Conservation (phyloP, 2,329 filamentous ascomycete genomes). For the Dactylellina parvicollis region DNA sequence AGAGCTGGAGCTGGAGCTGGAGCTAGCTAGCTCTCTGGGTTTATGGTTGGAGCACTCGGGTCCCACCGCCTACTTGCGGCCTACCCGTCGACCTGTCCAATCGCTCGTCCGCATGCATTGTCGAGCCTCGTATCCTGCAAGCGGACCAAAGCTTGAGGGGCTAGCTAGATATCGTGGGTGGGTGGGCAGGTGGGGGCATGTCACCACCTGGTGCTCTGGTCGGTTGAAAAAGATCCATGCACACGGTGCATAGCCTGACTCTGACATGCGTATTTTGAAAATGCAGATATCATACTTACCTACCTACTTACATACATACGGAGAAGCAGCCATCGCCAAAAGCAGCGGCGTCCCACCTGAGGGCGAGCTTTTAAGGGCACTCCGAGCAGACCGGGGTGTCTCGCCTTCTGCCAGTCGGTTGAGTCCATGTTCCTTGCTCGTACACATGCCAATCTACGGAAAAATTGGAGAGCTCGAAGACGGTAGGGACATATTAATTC, state of each 20-base stretch:
- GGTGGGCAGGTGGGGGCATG: slow-evolving; percentile 31
- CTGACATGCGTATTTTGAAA: slow-evolving; percentile 51
- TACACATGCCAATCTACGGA: slow-evolving; percentile 46
- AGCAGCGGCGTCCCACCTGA: slow-evolving; percentile 37
- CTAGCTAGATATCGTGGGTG: slow-evolving; percentile 9
- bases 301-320: neutral
- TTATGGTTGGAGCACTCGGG: slow-evolving; percentile 47
- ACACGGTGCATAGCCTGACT: slow-evolving; percentile 46
- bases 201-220: neutral
- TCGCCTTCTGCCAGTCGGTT: slow-evolving; percentile 44
- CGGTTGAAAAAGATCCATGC: slow-evolving; percentile 45
- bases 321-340: slow-evolving; percentile 30
- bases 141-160: slow-evolving; percentile 1
- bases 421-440: slow-evolving; percentile 17
- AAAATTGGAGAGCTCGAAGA: slow-evolving; percentile 51
- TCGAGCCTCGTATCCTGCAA: slow-evolving; percentile 42
- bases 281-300: slow-evolving; percentile 24
- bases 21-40: too few species aligned
- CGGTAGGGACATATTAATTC: slow-evolving; percentile 23
- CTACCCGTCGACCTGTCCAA: slow-evolving; percentile 28
- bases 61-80: slow-evolving; percentile 51
- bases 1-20: too few species aligned
- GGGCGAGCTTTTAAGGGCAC: slow-evolving; percentile 31
- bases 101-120: slow-evolving; percentile 46
- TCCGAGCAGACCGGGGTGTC: slow-evolving; percentile 21